These are phyloP conservation scores for Cymbopogon flexuosus DNA, from an alignment of 202 grass and related monocot species.

Conservation along the genomic window DNA sequence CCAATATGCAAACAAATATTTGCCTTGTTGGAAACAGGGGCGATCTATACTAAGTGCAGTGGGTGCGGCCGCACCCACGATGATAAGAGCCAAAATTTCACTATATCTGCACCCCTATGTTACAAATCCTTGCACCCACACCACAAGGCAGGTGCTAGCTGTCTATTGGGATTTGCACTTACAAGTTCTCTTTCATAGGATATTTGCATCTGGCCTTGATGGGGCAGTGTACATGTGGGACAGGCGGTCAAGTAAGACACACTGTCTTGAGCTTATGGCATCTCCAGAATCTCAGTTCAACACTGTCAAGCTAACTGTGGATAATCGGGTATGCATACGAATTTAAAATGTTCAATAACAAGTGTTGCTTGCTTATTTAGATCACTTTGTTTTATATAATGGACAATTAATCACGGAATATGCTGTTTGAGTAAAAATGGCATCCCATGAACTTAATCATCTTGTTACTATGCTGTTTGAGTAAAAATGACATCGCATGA, in stretches of 20 bases:
- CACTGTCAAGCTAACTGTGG: constrained; percentile 56
- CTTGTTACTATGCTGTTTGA: constrained; percentile 3
- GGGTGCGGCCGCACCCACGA: too few relatives aligned
- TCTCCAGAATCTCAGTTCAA: constrained; percentile 68
- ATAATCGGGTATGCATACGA: constrained; percentile 52
- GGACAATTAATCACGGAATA: neutral
- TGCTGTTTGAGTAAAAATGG: neutral
- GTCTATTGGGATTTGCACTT: constrained; percentile 16
- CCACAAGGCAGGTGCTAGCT: too few relatives aligned
- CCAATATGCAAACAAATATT: neutral
- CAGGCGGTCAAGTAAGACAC: constrained; percentile 54
- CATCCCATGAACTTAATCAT: neutral
- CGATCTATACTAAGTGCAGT: too few relatives aligned
- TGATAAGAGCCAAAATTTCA: too few relatives aligned
- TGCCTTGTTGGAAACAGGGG: neutral
- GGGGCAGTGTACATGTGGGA: constrained; percentile 87
- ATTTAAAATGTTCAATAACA: neutral
- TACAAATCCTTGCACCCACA: too few relatives aligned
- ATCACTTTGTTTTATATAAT: neutral
- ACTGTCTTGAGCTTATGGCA: constrained; percentile 64
- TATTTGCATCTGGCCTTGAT: constrained; percentile 82
- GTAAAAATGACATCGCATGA: neutral
- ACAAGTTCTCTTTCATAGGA: constrained; percentile 35
- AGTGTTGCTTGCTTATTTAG: neutral
- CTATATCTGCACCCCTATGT: too few relatives aligned